Evolutionary conservation across 768 basidiomycete genomes (phyloP), one percentile per base, ranked within the genome.

Genomic region (Calocybe cyanea): DNA sequence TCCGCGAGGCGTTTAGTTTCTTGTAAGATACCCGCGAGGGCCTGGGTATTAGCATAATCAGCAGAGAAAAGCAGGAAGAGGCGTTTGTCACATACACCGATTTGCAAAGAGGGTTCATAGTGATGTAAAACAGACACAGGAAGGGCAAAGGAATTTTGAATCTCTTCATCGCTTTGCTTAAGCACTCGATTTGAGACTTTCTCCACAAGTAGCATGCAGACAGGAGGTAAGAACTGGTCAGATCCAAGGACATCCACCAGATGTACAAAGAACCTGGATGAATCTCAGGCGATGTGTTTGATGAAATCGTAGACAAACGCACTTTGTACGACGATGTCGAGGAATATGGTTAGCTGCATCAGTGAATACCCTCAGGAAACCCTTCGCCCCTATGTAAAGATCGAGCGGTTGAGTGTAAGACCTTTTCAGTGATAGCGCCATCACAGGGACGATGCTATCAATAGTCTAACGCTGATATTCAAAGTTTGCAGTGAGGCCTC

Each of bases 271-370:
- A 99, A 95, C 45, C 92, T 94, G 37, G 20, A 42, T 44, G 41
- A 41, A 40, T 20, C 37, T 47, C 15, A 53, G 18, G 20, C 28
- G 37, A 40, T 44, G 34, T 33, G 10, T 15, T 4, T 20, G 8
- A 24, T 15, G 1, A 23, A 6, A 31, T 23, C n/a, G 17, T 36
- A 24, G 23, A 24, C 24, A 23, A 53, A 43, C 14, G 68, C 81
- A 94, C 92, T 85, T 86, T 45, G 87, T 83, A 36, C 92, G 86
- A 18, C 96, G 84, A 64, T 99, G 95, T 3, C 89, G 83, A 13
- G 96, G 96, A 46, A 99, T 80, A 56, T 97, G 89, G 46, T 80
- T 83, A 3, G 87, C 81, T 9, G 96, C 95, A 61, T 96, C 94
- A 0, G 92, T 91, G 66, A 99, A 98, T 36, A 96, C 84, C 10